phyloP scores from a whole-genome alignment of 805 yeast species.

The Candida boleticola region DNA sequence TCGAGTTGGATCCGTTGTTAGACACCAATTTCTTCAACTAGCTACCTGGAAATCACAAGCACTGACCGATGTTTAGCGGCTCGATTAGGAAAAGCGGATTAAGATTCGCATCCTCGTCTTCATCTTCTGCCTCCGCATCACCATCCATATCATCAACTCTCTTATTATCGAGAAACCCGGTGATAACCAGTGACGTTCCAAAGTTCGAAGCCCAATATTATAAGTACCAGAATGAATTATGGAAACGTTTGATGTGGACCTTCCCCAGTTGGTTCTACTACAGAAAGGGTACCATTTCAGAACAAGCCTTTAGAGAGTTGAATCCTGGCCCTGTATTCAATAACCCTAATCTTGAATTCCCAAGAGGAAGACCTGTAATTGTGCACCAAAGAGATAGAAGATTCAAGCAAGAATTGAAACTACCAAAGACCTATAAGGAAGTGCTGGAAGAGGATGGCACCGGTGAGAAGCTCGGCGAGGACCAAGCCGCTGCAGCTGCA shows the following conservation, averaged over 20 bases:
- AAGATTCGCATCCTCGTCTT: not conserved
- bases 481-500: conserved; percentile 6
- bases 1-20: too few species aligned
- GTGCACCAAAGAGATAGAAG: conserved; percentile 88
- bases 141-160: conserved; percentile 47
- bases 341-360: conserved; percentile 74
- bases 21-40: too few species aligned
- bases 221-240: conserved; percentile 80
- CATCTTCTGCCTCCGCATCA: not conserved
- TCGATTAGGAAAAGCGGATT: conserved; percentile 1
- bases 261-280: conserved; percentile 92
- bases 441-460: conserved; percentile 12
- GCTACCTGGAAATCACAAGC: too few species aligned
- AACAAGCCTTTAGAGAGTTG: conserved; percentile 70
- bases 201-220: conserved; percentile 74
- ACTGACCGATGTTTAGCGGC: not conserved
- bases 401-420: conserved; percentile 68
- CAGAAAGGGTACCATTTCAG: conserved; percentile 85
- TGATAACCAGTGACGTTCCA: conserved; percentile 74
- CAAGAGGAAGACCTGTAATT: conserved; percentile 82
- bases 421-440: conserved; percentile 63
- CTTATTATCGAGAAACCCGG: conserved; percentile 76
- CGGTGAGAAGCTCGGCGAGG: not conserved
- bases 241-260: conserved; percentile 94
- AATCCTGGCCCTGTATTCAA: conserved; percentile 74